A percentile compares a stretch with the other conserved stretches of the same genome.
Evolutionary conservation across 1,139 yeast genomes (phyloP).

Genomic region (Scheffersomyces cryptocercus): DNA sequence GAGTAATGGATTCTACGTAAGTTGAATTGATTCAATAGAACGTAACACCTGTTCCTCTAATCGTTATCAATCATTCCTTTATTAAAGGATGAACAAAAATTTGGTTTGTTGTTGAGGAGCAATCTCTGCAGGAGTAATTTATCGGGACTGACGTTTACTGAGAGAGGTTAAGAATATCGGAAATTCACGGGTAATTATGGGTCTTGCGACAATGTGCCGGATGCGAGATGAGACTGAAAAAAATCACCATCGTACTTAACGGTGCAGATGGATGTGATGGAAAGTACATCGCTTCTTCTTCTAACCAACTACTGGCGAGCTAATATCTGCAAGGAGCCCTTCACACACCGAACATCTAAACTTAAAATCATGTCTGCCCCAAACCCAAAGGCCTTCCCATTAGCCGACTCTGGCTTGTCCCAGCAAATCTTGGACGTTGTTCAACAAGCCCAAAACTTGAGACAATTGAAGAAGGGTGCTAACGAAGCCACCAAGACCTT

Average conservation of each 20-base stretch:
- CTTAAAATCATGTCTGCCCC: slow-evolving; percentile 61
- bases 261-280: no score
- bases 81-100: slow-evolving; percentile 1
- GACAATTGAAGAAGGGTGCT: slow-evolving; percentile 99
- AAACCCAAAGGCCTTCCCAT: slow-evolving; percentile 97
- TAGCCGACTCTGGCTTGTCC: slow-evolving; percentile 92
- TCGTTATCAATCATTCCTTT: slow-evolving; percentile 4
- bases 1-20: no score
- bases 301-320: slow-evolving; percentile 44
- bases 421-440: slow-evolving; percentile 98
- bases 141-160: slow-evolving; percentile 5
- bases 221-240: slow-evolving; percentile 2
- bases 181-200: slow-evolving; percentile 1
- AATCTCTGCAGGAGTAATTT: slow-evolving; percentile 2
- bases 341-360: slow-evolving; percentile 1
- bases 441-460: slow-evolving; percentile 96
- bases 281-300: background rate
- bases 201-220: slow-evolving; percentile 3
- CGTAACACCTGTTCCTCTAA: slow-evolving; percentile 5
- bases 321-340: slow-evolving; percentile 66
- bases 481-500: slow-evolving; percentile 99
- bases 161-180: background rate
- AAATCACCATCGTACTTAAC: no score
- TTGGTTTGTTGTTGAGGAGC: no score
- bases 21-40: slow-evolving; percentile 2